Evolutionary conservation across 768 basidiomycete genomes (phyloP), one percentile per base, ranked within the genome.

Genomic region (Leucocoprinus sp.): DNA sequence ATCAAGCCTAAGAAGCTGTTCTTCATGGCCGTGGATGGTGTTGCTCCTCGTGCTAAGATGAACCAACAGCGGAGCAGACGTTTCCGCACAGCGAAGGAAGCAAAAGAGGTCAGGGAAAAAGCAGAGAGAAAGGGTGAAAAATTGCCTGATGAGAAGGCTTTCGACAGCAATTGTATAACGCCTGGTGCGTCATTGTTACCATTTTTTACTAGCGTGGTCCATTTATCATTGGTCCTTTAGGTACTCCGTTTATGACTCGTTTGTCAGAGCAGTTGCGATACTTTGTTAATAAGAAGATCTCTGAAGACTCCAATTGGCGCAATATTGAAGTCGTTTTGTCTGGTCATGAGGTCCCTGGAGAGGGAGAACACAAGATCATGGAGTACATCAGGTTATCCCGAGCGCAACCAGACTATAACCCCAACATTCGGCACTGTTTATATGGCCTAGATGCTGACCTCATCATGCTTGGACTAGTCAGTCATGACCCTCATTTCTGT

Each of bases 281-380:
- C 64, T 99, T 98, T 54, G 74, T 99, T 52, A 92, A 92, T 65
- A 98, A 98, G 77, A 95, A 98, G 74, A 95, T 98, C 24, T 79
- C 83, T 0, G 96, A 99, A 60, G 96, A 99, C 64, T 78, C 96
- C 2, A 84, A 93, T 61, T 99, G 96, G 96, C 72, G 89, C 49
- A 76, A 84, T 45, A 80, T 98, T 33, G 74, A 92, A 57, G 92
- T 98, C 17, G 88, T 99, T 29, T 71, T 99, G 28, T 95, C 91
- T 22, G 96, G 96, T 8, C 93, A 98, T 62, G 95, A 99, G 56
- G 93, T 97, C 2, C 96, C 96, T 0, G 96, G 96, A 54, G 96
- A 99, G 65, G 96, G 96, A 49, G 96, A 99, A 61, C 96, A 99
- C 77, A 99, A 99, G 73, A 93, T 99, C 54, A 97, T 98, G 88